Evolutionary conservation across 2,329 filamentous ascomycete species (phyloP), one percentile per base, ranked within the genome.

Genomic region (Epicoccum sorghinum): DNA sequence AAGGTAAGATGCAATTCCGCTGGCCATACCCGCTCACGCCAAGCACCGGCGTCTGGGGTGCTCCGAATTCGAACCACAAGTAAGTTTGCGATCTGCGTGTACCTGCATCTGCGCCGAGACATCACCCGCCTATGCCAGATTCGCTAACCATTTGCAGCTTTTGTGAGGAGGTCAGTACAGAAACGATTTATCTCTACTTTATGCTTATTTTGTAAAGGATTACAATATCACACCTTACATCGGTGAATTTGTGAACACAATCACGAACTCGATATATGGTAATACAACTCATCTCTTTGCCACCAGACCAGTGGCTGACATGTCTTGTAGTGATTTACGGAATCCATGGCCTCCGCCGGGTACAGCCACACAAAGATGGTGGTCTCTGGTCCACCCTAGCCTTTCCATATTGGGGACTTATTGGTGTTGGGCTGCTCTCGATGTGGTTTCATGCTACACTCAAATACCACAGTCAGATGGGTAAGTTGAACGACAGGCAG

Each of bases 221-320:
- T 85, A 83, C 60, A 78, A 76, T 47, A 68, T 84, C 47, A 81
- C 80, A 2, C 62, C 68, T 3, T 83, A 83, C 61, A 72, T 83
- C 42, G 82, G 78, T 29, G 82, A 84, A 58, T 80, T 83, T 55
- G 70, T 83, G 53, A 84, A 83, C 59, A 79, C 82, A 0, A 56
- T 83, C 41, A 82, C 80, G 3, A 84, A 83, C 58, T 46, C 81
- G 1, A 75, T 75, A 5, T 83, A 82, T 58, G 69, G 80, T 82
- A 72, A 27, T 67, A 3, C 5, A 29, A 27, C 14, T 4, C 32
- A 7, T 27, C 9, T 22, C 4, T 8, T 5, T 2, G 12, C 7
- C 18, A 13, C 4, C 5, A 4, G 13, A 36, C 42, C 23, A n/a
- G 3, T 6, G 24, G 39, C 39, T 60, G 7, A 50, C 8, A 36